Base-by-base conservation (phyloP, 2,329 filamentous ascomycete genomes). In the Aspergillus hortae region DNA sequence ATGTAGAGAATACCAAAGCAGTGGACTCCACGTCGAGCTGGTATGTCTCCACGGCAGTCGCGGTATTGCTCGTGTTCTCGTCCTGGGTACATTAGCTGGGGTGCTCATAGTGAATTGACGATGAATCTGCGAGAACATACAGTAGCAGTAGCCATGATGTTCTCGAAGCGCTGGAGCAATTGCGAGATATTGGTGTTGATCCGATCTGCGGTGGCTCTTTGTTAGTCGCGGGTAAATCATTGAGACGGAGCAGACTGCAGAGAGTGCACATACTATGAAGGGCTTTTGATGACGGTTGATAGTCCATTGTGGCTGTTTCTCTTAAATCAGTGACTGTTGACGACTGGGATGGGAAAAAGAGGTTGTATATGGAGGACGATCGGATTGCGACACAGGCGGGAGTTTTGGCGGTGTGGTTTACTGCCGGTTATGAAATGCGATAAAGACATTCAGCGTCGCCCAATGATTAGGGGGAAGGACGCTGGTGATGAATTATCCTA, bases 1-100 rank as follows among this genome's bases (percentile, higher is more conserved):
- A 11, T 1, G 32, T 35, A 21, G 10, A 6, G 21, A 73, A 52
- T 65, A 84, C 82, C 66, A 87, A 66, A 12, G 80, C 79, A 10
- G 80, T 77, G 4, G 80, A 82, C 61, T 85, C 81, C 6, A 83
- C 79, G 51, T 81, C 77, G 30, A 85, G 78, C 54, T 83, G 77
- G 53, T 82, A 80, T 15, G 80, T 77, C 56, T 80, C 79, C 14
- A 82, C 75, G 4, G 83, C 81, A 2, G 80, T 81, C 14, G 76
- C 74, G 19, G 78, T 79, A 54, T 81, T 75, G 59, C 81, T 81
- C 33, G 72, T 73, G 38, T 74, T 75, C 49, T 80, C 72, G 36
- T 75, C 72, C 75, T 82, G 57, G 1, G 2, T 4, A 4, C 25
- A 5, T 21, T 17, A 25, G 25, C 17, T 6, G 2, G 19, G 19